Percentiles rank a stretch among this genome's conserved stretches.
Conservation (phyloP, 352 stramenopile species). For the Globisporangium alternatum region DNA sequence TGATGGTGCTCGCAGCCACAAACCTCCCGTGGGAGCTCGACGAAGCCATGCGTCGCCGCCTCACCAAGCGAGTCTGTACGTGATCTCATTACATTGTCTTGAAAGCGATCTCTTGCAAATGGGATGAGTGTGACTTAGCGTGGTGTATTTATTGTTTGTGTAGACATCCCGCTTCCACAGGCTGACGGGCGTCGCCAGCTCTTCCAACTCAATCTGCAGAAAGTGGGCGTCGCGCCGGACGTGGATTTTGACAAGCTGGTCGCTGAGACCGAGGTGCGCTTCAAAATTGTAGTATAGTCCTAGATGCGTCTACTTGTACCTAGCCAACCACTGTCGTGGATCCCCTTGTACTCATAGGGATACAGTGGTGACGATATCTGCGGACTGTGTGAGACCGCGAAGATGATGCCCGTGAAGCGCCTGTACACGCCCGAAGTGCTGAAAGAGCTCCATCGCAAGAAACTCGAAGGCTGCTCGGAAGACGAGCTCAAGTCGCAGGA, state of each 20-base stretch:
- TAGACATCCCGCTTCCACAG: slow-evolving; percentile 54
- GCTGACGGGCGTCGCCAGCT: slow-evolving; percentile 57
- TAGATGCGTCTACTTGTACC: too few relatives aligned
- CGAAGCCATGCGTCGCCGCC: slow-evolving; percentile 91
- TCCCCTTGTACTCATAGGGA: slow-evolving; percentile 19
- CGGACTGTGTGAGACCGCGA: slow-evolving; percentile 64
- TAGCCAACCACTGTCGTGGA: neutral
- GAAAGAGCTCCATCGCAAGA: slow-evolving; percentile 50
- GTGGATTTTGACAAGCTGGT: slow-evolving; percentile 74
- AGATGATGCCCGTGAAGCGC: slow-evolving; percentile 79
- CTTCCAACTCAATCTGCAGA: slow-evolving; percentile 74
- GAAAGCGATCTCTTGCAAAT: neutral
- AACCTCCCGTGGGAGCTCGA: slow-evolving; percentile 98
- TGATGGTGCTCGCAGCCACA: slow-evolving; percentile 94
- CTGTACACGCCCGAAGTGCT: slow-evolving; percentile 72
- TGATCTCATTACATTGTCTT: neutral
- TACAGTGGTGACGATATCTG: slow-evolving; percentile 63
- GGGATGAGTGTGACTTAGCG: neutral
- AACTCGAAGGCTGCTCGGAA: slow-evolving; percentile 49
- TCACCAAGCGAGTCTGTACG: slow-evolving; percentile 95
- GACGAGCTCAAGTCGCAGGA: slow-evolving; percentile 54
- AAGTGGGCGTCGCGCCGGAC: slow-evolving; percentile 77
- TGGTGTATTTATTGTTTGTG: neutral
- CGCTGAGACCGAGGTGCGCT: slow-evolving; percentile 53
- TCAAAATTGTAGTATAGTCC: too few relatives aligned